Evolutionary conservation across 2,329 filamentous ascomycete species (phyloP).

Genomic region (Penicillium sp.): DNA sequence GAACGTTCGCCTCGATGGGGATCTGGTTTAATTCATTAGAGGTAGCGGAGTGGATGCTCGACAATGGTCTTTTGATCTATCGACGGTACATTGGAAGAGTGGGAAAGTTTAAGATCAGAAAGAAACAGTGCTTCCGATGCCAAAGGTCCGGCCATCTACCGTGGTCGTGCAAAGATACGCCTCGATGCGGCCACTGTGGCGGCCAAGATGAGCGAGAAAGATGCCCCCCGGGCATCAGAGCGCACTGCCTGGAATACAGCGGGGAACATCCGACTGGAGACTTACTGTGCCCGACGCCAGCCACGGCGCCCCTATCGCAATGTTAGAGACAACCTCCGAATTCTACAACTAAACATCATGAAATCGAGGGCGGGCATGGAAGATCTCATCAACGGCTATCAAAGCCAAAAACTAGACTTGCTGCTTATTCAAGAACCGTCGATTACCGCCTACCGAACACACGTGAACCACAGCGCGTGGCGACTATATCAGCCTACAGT

Average conservation of each 20-base stretch:
- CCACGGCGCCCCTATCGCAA: conserved; percentile 1
- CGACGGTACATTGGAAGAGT: too few relatives aligned
- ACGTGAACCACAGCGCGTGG: conserved; percentile 30
- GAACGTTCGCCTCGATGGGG: conserved; percentile 12
- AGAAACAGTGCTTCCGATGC: too few relatives aligned
- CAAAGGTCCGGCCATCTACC: too few relatives aligned
- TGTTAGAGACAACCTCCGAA: conserved; percentile 22
- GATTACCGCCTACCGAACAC: conserved; percentile 16
- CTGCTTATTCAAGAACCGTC: conserved; percentile 22
- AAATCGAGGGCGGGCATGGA: conserved; percentile 28
- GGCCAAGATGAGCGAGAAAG: conserved; percentile 1
- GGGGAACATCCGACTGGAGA: conserved; percentile 23
- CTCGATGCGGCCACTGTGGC: too few relatives aligned
- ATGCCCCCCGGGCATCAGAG: conserved; percentile 9
- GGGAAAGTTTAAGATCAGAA: too few relatives aligned
- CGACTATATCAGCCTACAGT: conserved; percentile 25
- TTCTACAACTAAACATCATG: conserved; percentile 26
- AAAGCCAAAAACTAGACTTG: conserved; percentile 27
- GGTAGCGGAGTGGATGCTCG: background rate
- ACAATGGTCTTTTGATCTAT: too few relatives aligned
- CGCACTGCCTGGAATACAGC: conserved; percentile 19
- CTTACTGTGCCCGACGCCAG: conserved; percentile 11
- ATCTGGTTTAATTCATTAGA: background rate
- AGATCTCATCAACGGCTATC: conserved; percentile 29
- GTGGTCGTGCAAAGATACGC: too few relatives aligned